These are phyloP conservation scores for Pisolithus tinctorius DNA, from an alignment of 768 basidiomycete genomes.

Conservation along the genomic window DNA sequence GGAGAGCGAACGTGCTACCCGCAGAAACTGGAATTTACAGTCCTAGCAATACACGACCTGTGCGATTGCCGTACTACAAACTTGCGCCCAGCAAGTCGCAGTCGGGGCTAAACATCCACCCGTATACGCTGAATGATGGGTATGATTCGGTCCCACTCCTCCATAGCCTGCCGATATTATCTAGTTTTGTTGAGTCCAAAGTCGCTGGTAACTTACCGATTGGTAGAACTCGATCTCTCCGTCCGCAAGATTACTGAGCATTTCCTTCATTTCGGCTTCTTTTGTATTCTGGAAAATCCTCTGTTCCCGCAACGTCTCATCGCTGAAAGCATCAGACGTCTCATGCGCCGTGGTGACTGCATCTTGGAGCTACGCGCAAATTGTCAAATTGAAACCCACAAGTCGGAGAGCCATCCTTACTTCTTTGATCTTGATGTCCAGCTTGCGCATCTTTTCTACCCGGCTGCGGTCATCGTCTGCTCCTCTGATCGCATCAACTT, in stretches of 20 bases:
- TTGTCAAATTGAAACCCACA: not conserved
- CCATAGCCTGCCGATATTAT: constrained; percentile 61
- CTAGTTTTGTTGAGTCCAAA: not conserved
- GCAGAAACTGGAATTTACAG: constrained; percentile 1
- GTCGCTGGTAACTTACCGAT: constrained; percentile 42
- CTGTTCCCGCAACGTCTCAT: constrained; percentile 90
- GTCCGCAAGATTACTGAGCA: constrained; percentile 82
- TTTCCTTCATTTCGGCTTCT: constrained; percentile 95
- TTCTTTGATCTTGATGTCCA: constrained; percentile 95
- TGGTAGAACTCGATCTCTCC: constrained; percentile 95
- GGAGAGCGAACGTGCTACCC: not conserved
- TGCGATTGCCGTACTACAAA: not conserved
- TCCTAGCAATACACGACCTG: constrained; percentile 9
- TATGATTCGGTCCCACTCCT: constrained; percentile 96
- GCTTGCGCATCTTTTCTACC: constrained; percentile 88
- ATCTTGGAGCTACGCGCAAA: constrained; percentile 71
- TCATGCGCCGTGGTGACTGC: constrained; percentile 94
- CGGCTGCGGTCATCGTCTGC: constrained; percentile 90
- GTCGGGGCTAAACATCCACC: constrained; percentile 66
- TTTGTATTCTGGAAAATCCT: constrained; percentile 84
- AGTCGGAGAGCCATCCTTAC: constrained; percentile 31
- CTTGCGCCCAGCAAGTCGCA: constrained; percentile 9
- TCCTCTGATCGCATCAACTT: constrained; percentile 86
- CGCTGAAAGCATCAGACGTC: constrained; percentile 94
- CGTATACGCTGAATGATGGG: constrained; percentile 90